Evolutionary conservation across 441 rosid species (phyloP), one percentile per base, ranked within the genome.

Genomic region (Populus hybrid): DNA sequence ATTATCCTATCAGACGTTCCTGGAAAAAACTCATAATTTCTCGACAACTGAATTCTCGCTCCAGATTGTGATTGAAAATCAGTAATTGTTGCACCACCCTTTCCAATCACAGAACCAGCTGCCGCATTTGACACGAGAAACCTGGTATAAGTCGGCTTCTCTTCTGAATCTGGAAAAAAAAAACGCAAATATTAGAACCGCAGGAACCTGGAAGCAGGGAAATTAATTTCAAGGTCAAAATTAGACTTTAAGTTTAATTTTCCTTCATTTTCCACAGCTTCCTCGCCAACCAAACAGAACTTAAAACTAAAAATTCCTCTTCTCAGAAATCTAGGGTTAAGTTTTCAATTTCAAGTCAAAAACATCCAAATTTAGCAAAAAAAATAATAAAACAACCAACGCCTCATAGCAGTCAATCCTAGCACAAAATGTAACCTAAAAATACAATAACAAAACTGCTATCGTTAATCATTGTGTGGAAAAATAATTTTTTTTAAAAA

Each of bases 71-170:
- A 86, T 89, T 93, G 98, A 79, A 93, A 94, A 30, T 94, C 98
- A 71, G 92, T 91, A 79, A 93, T 97, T 69, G 97, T 97, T n/a
- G 96, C 93, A 77, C 98, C 99, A 77, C 97, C 97, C 86, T 93
- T 96, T 83, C 99, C 98, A 80, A 96, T 96, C 73, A 96, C 94
- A 23, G 99, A 94, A 81, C 99, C 99, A 79, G 99, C 99, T 9
- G 97, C 93, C 30, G 98, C 92, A 88, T 96, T 96, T 78, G 99
- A 96, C 57, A 96, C 97, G 74, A 96, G 98, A 84, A 96, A 94
- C 87, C 96, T 88, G 74, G 90, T 72, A 77, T 91, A 90, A 21
- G 97, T 90, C 9, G 97, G 82, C 89, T 89, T 96, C 91, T 96
- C 99, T 23, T 78, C 72, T 79, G 88, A 80, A 76, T 94, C 99